Conservation (phyloP, 805 yeast species). For the Candida nitratophila region DNA sequence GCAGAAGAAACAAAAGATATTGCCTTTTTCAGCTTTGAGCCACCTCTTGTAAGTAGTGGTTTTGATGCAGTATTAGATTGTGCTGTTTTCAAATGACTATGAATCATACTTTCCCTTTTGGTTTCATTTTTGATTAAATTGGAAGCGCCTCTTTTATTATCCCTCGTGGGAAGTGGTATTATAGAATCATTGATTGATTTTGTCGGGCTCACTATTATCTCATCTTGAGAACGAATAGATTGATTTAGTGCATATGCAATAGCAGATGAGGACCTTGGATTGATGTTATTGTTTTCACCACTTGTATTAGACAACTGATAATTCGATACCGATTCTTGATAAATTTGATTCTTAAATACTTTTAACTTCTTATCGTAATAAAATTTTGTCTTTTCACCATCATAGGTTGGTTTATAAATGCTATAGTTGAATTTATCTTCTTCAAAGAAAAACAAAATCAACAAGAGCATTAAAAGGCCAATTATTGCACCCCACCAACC, state of each 20-base stretch:
- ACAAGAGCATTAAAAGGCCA: slow-evolving; percentile 46
- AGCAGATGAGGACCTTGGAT: background rate
- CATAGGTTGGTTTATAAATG: slow-evolving; percentile 28
- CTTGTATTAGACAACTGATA: background rate
- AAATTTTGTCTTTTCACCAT: slow-evolving; percentile 21
- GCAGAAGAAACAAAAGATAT: background rate
- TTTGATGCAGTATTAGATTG: background rate
- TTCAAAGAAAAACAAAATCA: slow-evolving; percentile 55
- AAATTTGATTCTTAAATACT: background rate
- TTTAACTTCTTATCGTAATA: background rate
- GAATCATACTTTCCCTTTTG: too few relatives aligned
- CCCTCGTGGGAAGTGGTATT: background rate
- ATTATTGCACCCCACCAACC: slow-evolving; percentile 64
- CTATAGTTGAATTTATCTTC: slow-evolving; percentile 62
- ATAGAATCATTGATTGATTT: too few relatives aligned
- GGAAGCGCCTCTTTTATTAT: too few relatives aligned
- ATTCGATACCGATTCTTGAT: background rate
- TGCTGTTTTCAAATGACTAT: too few relatives aligned
- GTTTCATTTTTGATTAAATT: too few relatives aligned
- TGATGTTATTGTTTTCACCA: background rate
- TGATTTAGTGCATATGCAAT: background rate
- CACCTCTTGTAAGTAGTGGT: too few relatives aligned
- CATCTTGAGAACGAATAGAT: background rate
- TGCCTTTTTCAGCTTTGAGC: background rate
- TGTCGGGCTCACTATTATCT: background rate